These are phyloP conservation scores for Aphanomyces cochlioides DNA, from an alignment of 352 stramenopile genomes.

Conservation along the genomic window DNA sequence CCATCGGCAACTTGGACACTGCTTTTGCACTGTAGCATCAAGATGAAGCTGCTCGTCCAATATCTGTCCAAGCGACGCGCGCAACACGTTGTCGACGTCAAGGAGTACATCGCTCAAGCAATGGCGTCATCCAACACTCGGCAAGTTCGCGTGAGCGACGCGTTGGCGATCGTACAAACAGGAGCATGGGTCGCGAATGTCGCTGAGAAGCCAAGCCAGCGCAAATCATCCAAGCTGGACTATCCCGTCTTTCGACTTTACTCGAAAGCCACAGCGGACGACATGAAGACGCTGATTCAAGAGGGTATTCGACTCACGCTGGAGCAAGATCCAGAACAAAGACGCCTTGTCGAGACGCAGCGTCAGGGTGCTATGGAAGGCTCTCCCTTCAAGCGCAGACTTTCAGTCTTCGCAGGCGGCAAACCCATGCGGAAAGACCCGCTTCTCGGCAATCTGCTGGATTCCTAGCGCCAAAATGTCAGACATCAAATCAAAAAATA, in stretches of 20 bases:
- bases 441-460: neutral
- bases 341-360: constrained; percentile 47
- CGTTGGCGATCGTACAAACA: constrained; percentile 66
- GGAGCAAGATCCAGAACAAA: constrained; percentile 59
- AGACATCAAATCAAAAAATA: too few species aligned
- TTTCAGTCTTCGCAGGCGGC: constrained; percentile 1
- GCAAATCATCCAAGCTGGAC: neutral
- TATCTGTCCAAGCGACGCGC: constrained; percentile 44
- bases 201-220: neutral
- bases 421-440: neutral
- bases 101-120: constrained; percentile 50
- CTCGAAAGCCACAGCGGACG: constrained; percentile 34
- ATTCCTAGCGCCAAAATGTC: neutral
- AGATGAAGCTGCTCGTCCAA: constrained; percentile 51
- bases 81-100: constrained; percentile 43
- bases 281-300: constrained; percentile 59
- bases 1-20: too few species aligned
- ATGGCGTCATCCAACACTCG: constrained; percentile 40
- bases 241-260: constrained; percentile 53
- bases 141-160: constrained; percentile 63
- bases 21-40: constrained; percentile 39
- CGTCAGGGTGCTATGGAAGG: constrained; percentile 26
- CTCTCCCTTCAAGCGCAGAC: neutral
- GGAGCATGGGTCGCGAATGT: constrained; percentile 40
- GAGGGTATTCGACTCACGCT: constrained; percentile 63